These are phyloP conservation scores for Russula sp. DNA, from an alignment of 768 basidiomycete species.

Conservation along the genomic window DNA sequence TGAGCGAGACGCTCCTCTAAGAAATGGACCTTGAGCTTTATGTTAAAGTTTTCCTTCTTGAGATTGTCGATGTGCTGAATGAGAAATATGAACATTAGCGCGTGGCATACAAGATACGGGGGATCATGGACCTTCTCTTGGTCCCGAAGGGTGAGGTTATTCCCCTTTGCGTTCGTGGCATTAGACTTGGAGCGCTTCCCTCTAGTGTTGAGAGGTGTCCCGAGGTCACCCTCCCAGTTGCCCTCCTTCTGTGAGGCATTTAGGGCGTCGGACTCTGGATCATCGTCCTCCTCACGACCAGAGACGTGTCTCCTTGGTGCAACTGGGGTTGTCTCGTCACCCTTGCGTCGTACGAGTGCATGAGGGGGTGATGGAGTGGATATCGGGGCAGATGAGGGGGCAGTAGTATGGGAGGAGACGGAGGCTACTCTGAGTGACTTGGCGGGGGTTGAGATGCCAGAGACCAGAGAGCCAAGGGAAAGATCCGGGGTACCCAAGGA, in stretches of 20 bases:
- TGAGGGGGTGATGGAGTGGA: slow-evolving; percentile 24
- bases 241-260: slow-evolving; percentile 23
- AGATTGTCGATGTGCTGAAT: slow-evolving; percentile 85
- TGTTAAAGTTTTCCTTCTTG: slow-evolving; percentile 95
- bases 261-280: slow-evolving; percentile 13
- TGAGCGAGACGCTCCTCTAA: slow-evolving; percentile 88
- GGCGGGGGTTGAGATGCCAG: slow-evolving; percentile 21
- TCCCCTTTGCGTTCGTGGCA: slow-evolving; percentile 31
- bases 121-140: slow-evolving; percentile 78
- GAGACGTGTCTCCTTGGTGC: slow-evolving; percentile 11
- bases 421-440: slow-evolving; percentile 22
- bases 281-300: slow-evolving; percentile 16
- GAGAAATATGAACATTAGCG: neutral
- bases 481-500: slow-evolving; percentile 21
- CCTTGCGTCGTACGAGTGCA: slow-evolving; percentile 10
- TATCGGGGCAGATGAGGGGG: slow-evolving; percentile 21
- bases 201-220: slow-evolving; percentile 42
- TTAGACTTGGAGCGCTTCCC: slow-evolving; percentile 38
- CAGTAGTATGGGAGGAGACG: slow-evolving; percentile 19
- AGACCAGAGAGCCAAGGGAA: slow-evolving; percentile 23
- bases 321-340: slow-evolving; percentile 18
- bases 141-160: slow-evolving; percentile 77
- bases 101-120: neutral
- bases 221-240: slow-evolving; percentile 41
- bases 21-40: slow-evolving; percentile 94